Conservation (phyloP, 2,329 filamentous ascomycete genomes). For the Alternaria rosae region DNA sequence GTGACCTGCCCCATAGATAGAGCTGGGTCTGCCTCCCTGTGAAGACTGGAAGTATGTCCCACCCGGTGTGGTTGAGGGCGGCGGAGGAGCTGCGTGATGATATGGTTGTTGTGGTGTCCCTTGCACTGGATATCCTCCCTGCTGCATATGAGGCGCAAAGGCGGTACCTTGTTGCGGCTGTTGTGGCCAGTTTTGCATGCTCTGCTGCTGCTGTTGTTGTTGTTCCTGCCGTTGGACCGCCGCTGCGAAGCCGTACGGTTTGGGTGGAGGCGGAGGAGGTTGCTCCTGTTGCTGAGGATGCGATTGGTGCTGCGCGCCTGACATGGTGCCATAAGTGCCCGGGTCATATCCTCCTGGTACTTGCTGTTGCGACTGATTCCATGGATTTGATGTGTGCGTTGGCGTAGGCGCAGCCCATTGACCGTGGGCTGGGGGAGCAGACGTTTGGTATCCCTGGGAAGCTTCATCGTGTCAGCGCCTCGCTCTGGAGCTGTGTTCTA, state of each 20-base stretch:
- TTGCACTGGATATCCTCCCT: slow-evolving; percentile 34
- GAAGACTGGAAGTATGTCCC: slow-evolving; percentile 44
- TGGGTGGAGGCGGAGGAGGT: slow-evolving; percentile 48
- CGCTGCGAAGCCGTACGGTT: slow-evolving; percentile 43
- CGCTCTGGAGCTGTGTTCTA: neutral
- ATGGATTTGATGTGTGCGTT: slow-evolving; percentile 29
- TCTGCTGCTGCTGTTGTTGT: slow-evolving; percentile 22
- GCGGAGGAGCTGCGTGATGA: slow-evolving; percentile 36
- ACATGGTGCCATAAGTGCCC: slow-evolving; percentile 44
- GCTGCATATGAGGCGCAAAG: slow-evolving; percentile 33
- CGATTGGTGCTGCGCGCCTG: slow-evolving; percentile 26
- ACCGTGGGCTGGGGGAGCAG: slow-evolving; percentile 33
- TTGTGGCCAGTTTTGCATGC: slow-evolving; percentile 23
- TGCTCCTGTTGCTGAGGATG: slow-evolving; percentile 39
- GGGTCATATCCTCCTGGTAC: slow-evolving; percentile 39
- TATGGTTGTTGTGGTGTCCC: slow-evolving; percentile 34
- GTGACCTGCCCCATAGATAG: slow-evolving; percentile 39
- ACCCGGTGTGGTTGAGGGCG: slow-evolving; percentile 40
- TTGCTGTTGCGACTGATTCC: slow-evolving; percentile 35
- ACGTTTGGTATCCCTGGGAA: slow-evolving; percentile 32
- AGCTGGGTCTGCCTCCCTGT: slow-evolving; percentile 34
- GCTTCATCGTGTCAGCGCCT: slow-evolving; percentile 12
- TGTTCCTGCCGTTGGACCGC: slow-evolving; percentile 33
- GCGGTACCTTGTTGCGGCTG: slow-evolving; percentile 31
- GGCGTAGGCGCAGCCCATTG: slow-evolving; percentile 42